Evolutionary conservation across 441 rosid species (phyloP).

Genomic region (Lagerstroemia fauriei): DNA sequence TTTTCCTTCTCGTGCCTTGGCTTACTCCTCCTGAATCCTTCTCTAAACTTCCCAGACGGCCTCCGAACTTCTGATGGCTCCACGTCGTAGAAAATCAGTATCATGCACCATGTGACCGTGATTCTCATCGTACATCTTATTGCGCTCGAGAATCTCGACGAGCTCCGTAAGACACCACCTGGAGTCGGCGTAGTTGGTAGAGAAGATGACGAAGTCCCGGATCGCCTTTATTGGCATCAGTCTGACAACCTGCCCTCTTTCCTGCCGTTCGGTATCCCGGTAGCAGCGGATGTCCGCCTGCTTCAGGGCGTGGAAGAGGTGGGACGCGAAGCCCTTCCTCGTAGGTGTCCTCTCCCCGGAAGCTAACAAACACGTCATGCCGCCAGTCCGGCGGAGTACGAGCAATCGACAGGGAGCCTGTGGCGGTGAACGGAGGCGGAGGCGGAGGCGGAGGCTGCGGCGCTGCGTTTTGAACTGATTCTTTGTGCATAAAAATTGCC

Average conservation of each 20-base stretch:
- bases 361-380: slow-evolving; percentile 18
- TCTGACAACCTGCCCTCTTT: slow-evolving; percentile 8
- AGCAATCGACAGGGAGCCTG: neutral
- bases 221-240: neutral
- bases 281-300: neutral
- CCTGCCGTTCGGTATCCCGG: neutral
- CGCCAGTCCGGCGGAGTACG: slow-evolving; percentile 2
- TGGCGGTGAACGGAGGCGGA: neutral
- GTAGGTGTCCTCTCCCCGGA: slow-evolving; percentile 8
- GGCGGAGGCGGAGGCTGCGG: too few relatives aligned
- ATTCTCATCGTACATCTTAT: neutral
- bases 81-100: slow-evolving; percentile 16
- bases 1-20: neutral
- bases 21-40: neutral
- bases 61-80: neutral
- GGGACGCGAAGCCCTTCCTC: slow-evolving; percentile 19
- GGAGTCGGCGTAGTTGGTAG: slow-evolving; percentile 20
- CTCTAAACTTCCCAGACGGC: neutral
- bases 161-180: slow-evolving; percentile 26
- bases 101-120: slow-evolving; percentile 16
- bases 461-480: too few relatives aligned
- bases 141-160: slow-evolving; percentile 16
- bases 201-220: slow-evolving; percentile 2
- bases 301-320: slow-evolving; percentile 19
- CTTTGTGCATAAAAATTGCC: too few relatives aligned